Evolutionary conservation across 192 early-diverging fungal genomes (phyloP).

Genomic region (Backusella parvicylindrica): DNA sequence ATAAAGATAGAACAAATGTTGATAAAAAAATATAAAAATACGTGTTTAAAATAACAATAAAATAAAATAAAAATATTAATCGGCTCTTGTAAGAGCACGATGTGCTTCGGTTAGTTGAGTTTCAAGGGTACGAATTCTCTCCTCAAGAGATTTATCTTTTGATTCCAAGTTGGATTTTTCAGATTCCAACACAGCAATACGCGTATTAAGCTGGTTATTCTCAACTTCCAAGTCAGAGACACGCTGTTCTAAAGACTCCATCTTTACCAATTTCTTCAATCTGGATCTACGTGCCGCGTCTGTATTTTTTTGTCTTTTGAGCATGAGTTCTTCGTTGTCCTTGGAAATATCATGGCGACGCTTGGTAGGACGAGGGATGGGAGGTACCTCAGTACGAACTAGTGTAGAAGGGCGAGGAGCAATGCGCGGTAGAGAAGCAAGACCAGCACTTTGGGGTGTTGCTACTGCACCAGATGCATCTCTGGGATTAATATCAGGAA

Average conservation of each 20-base stretch:
- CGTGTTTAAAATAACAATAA: too few relatives aligned
- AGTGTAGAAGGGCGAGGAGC: constrained; percentile 2
- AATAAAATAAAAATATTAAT: not conserved
- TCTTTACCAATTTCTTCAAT: constrained; percentile 71
- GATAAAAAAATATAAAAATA: too few relatives aligned
- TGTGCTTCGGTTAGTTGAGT: constrained; percentile 37
- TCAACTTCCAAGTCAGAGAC: constrained; percentile 73
- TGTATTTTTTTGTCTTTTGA: constrained; percentile 67
- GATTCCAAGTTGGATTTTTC: constrained; percentile 39
- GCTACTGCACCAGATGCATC: too few relatives aligned
- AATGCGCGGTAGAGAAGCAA: not conserved
- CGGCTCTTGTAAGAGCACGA: constrained; percentile 18
- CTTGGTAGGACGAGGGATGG: constrained; percentile 4
- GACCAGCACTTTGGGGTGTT: too few relatives aligned
- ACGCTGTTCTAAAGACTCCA: constrained; percentile 71
- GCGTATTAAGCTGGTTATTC: constrained; percentile 57
- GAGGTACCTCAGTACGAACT: not conserved
- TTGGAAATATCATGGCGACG: not conserved
- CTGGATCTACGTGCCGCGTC: constrained; percentile 88
- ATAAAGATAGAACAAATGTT: too few relatives aligned
- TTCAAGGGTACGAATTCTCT: constrained; percentile 36
- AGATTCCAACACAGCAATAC: constrained; percentile 50
- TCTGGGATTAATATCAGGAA: constrained; percentile 1
- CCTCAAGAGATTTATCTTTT: constrained; percentile 35
- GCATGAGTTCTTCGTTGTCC: constrained; percentile 29